Conservation (phyloP, 805 yeast genomes). For the Naumovozyma castellii region DNA sequence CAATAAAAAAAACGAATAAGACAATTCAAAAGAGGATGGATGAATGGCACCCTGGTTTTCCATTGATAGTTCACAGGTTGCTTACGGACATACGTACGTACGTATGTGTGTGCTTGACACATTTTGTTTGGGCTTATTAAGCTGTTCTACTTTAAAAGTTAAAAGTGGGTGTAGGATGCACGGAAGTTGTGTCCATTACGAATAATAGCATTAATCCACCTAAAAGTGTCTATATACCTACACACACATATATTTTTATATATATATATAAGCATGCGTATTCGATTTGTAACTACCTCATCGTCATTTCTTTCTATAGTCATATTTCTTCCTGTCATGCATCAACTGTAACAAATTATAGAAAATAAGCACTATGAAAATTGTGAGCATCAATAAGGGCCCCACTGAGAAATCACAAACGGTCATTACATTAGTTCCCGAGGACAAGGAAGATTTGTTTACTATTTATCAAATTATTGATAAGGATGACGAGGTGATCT, state of each 20-base stretch:
- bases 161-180: background rate
- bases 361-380: constrained; percentile 12
- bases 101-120: no score
- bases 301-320: no score
- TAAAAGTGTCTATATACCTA: no score
- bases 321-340: no score
- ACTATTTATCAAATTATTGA: constrained; percentile 71
- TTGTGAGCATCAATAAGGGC: constrained; percentile 9
- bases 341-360: background rate
- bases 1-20: no score
- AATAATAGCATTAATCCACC: no score
- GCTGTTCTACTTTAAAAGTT: no score
- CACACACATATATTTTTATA: no score
- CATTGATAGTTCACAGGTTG: no score
- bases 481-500: constrained; percentile 61
- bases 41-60: background rate
- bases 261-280: background rate
- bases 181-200: background rate
- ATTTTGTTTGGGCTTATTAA: no score
- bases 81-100: no score
- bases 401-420: constrained; percentile 12
- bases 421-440: constrained; percentile 52
- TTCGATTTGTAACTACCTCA: no score
- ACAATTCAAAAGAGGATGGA: background rate
- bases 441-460: constrained; percentile 90